A percentile compares a stretch with the other conserved stretches of the same genome.
phyloP scores from a whole-genome alignment of 768 basidiomycete genomes.

The Tricholoma matsutake region DNA sequence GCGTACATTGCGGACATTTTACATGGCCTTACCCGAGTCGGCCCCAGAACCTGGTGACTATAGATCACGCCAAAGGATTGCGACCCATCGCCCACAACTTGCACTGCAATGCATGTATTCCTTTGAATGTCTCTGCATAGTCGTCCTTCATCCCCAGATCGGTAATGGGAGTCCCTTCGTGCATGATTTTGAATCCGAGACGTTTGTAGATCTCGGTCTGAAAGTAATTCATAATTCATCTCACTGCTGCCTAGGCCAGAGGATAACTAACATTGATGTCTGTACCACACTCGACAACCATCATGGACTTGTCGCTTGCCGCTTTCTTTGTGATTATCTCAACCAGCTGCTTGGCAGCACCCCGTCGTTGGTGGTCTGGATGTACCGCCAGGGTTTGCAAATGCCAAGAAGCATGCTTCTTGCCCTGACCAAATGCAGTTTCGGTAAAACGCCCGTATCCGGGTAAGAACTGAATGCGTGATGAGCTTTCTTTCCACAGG shows the following conservation, averaged over 20 bases:
- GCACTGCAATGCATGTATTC: not conserved
- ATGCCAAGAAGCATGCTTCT: conserved; percentile 9
- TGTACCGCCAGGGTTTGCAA: conserved; percentile 11
- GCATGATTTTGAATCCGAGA: not conserved
- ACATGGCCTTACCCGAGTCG: too few species aligned
- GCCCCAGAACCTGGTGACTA: too few species aligned
- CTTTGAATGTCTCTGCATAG: not conserved
- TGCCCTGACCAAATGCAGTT: conserved; percentile 1
- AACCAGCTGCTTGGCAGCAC: conserved; percentile 9
- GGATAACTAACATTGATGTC: not conserved
- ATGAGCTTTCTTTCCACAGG: not conserved
- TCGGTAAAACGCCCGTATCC: not conserved
- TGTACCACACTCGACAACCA: not conserved
- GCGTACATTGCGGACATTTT: too few species aligned
- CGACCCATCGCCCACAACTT: not conserved
- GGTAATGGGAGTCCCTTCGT: not conserved
- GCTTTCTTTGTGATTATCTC: not conserved
- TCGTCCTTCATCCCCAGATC: not conserved
- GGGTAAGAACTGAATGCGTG: conserved; percentile 1
- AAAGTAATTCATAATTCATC: not conserved
- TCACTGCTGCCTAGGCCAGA: not conserved
- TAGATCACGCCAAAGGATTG: not conserved
- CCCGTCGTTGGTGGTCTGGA: conserved; percentile 11
- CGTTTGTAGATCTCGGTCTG: not conserved
- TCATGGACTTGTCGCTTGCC: not conserved